Percentiles rank a stretch among this genome's conserved stretches.
phyloP scores from a whole-genome alignment of 768 basidiomycete genomes.

The Kwoniella botswanensis region DNA sequence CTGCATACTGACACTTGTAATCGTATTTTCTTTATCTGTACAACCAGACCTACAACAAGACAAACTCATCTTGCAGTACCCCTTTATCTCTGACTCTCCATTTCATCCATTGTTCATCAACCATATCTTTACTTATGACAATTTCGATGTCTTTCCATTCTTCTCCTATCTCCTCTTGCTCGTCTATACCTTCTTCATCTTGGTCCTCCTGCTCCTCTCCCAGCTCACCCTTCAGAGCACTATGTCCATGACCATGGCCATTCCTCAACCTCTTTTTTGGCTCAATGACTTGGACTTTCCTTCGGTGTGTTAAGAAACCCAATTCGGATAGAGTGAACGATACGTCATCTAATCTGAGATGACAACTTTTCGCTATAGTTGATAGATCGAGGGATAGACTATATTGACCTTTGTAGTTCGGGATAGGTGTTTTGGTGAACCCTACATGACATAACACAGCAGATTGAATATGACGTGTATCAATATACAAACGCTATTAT shows the following conservation, averaged over 20 bases:
- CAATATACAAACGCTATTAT: not conserved
- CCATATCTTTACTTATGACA: constrained; percentile 69
- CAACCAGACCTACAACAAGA: constrained; percentile 43
- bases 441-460: constrained; percentile 5
- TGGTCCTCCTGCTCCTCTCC: not conserved
- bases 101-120: constrained; percentile 70
- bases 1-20: too few relatives aligned
- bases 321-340: constrained; percentile 88
- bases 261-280: not conserved
- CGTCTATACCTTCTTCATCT: constrained; percentile 49
- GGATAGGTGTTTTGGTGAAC: constrained; percentile 10
- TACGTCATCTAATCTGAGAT: constrained; percentile 80
- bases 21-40: too few relatives aligned
- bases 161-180: constrained; percentile 10
- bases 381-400: constrained; percentile 63
- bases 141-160: constrained; percentile 60
- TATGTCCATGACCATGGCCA: not conserved
- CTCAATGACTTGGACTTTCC: constrained; percentile 8
- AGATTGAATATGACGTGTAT: too few relatives aligned
- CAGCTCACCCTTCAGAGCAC: constrained; percentile 47
- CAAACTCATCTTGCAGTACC: constrained; percentile 55
- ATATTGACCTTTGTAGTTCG: constrained; percentile 39
- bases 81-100: constrained; percentile 68
- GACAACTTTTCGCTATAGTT: constrained; percentile 77
- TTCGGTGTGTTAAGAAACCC: constrained; percentile 66